Conservation (phyloP, 139 green algal genomes). For the Limnomonas spitsbergensis region DNA sequence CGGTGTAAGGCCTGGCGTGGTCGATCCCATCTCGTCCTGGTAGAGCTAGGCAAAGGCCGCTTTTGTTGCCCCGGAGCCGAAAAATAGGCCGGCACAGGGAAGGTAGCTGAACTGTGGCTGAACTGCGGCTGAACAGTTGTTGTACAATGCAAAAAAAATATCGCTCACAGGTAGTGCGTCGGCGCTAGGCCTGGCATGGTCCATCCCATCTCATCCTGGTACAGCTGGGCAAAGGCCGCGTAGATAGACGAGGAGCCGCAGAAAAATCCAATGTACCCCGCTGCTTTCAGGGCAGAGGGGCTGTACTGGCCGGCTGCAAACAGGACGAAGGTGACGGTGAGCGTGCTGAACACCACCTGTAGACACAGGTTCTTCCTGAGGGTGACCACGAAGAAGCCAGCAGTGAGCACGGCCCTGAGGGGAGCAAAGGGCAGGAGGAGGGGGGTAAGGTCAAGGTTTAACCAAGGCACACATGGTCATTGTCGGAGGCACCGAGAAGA, state of each 20-base stretch:
- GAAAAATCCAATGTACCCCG: conserved; percentile 60
- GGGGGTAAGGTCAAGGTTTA: too few species aligned
- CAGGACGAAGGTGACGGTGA: conserved; percentile 62
- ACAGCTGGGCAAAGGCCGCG: conserved; percentile 54
- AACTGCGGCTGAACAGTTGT: too few species aligned
- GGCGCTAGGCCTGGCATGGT: conserved; percentile 23
- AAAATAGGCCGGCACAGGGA: too few species aligned
- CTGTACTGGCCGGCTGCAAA: conserved; percentile 45
- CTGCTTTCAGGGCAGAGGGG: conserved; percentile 24
- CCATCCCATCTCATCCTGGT: conserved; percentile 40
- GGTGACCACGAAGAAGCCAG: conserved; percentile 51
- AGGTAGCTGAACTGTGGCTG: too few species aligned
- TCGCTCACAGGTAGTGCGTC: conserved; percentile 10
- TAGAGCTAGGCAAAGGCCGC: too few species aligned
- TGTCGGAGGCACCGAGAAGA: too few species aligned
- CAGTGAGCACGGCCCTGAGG: conserved; percentile 37
- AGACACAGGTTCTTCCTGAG: conserved; percentile 49
- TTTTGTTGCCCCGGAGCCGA: too few species aligned
- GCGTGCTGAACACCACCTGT: conserved; percentile 42
- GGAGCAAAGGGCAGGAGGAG: background rate
- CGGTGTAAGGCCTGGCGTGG: too few species aligned
- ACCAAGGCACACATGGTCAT: too few species aligned
- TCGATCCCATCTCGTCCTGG: too few species aligned
- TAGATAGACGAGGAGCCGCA: conserved; percentile 61
- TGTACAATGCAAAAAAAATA: too few species aligned